These are phyloP conservation scores for Gossypium raimondii DNA, from an alignment of 345 rosid genomes.

Conservation along the genomic window DNA sequence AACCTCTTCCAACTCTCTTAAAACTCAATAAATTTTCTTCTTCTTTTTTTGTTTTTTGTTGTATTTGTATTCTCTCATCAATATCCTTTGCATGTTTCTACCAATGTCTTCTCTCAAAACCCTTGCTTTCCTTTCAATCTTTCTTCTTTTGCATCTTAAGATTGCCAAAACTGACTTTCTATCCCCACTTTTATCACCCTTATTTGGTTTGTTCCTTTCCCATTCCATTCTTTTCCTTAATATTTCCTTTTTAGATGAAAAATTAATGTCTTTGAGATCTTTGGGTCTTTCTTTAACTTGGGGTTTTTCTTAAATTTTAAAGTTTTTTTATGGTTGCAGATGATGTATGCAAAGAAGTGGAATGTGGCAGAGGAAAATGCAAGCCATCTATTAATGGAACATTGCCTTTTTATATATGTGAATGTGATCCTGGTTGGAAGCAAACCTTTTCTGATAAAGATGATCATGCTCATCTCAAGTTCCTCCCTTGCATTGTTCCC, in stretches of 20 bases:
- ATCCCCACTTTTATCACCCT: constrained; percentile 37
- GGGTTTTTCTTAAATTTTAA: background rate
- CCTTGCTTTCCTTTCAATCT: constrained; percentile 21
- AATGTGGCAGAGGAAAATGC: constrained; percentile 71
- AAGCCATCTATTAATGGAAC: constrained; percentile 35
- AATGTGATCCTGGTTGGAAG: constrained; percentile 74
- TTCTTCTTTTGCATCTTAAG: constrained; percentile 26
- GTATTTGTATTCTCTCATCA: background rate
- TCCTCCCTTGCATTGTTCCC: constrained; percentile 83
- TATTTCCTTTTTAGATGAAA: background rate
- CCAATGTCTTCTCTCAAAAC: constrained; percentile 28
- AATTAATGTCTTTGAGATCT: background rate
- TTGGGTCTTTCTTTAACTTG: background rate
- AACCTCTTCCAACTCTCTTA: background rate
- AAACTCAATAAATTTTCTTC: background rate
- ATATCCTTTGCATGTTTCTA: background rate
- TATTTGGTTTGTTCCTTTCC: constrained; percentile 31
- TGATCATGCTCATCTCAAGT: constrained; percentile 33
- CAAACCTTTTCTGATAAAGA: constrained; percentile 26
- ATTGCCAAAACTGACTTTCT: constrained; percentile 29
- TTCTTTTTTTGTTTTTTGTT: no score
- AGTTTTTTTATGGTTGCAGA: background rate
- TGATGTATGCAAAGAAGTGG: constrained; percentile 44
- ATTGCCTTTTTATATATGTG: constrained; percentile 43
- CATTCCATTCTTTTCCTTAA: background rate